These are phyloP conservation scores for Mycena vitilis DNA, from an alignment of 768 basidiomycete genomes.

Conservation along the genomic window DNA sequence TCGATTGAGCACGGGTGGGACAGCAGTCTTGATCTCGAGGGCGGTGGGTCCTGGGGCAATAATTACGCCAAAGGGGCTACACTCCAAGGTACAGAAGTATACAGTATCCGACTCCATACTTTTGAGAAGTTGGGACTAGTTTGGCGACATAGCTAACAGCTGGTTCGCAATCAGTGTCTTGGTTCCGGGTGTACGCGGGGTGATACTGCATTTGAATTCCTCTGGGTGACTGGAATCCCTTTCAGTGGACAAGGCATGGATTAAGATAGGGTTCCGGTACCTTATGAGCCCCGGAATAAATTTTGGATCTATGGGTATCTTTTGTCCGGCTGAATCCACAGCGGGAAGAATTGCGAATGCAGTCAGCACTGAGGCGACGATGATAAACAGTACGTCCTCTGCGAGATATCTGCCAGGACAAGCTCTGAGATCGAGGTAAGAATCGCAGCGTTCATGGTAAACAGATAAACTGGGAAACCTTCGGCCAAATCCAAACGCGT, in stretches of 20 bases:
- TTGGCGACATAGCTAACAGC: too few species aligned
- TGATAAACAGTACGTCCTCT: constrained; percentile 28
- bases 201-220: constrained; percentile 18
- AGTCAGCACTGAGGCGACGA: constrained; percentile 16
- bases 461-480: neutral
- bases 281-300: constrained; percentile 19
- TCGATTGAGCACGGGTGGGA: too few species aligned
- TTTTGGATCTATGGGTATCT: constrained; percentile 3
- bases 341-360: constrained; percentile 7
- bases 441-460: too few species aligned
- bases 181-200: neutral
- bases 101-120: too few species aligned
- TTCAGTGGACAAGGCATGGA: neutral
- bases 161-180: constrained; percentile 7
- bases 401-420: constrained; percentile 17
- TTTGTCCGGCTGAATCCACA: neutral
- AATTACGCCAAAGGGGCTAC: too few species aligned
- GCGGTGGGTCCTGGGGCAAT: too few species aligned
- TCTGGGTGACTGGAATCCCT: constrained; percentile 17
- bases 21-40: too few species aligned
- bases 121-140: too few species aligned
- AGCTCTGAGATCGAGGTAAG: neutral
- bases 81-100: too few species aligned
- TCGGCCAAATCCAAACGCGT: constrained; percentile 19
- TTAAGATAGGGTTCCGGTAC: neutral